Evolutionary conservation across 2,329 filamentous ascomycete species (phyloP).

Genomic region (Coniosporium tulheliwenetii): DNA sequence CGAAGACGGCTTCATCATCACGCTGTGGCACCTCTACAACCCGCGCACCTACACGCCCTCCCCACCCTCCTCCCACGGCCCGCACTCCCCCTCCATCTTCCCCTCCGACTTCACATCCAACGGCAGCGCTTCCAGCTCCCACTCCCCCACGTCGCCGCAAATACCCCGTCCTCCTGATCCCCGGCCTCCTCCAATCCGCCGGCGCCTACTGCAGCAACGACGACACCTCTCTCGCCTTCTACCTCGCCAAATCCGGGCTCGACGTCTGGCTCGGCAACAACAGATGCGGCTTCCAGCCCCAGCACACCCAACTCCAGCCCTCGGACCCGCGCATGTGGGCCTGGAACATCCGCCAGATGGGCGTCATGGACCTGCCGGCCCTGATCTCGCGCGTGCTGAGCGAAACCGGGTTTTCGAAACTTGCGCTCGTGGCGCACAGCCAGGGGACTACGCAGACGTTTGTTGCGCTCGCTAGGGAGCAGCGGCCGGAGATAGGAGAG

Average conservation of each 20-base stretch:
- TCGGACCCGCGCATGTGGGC: constrained; percentile 85
- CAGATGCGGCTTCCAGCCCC: constrained; percentile 68
- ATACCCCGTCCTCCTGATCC: constrained; percentile 76
- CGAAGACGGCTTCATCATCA: constrained; percentile 83
- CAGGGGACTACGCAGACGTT: constrained; percentile 85
- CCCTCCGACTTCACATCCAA: constrained; percentile 4
- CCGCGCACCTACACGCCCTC: constrained; percentile 53
- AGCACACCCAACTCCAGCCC: constrained; percentile 55
- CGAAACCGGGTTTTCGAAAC: constrained; percentile 69
- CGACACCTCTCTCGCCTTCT: constrained; percentile 80
- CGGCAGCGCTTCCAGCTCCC: constrained; percentile 20
- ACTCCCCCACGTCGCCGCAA: constrained; percentile 32
- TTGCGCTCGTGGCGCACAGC: constrained; percentile 73
- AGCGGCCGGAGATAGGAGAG: constrained; percentile 68
- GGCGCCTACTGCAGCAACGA: constrained; percentile 86
- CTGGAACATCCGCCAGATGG: constrained; percentile 94
- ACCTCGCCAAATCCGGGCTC: constrained; percentile 78
- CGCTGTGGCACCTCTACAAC: constrained; percentile 80
- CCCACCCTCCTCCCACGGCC: constrained; percentile 30
- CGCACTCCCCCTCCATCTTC: constrained; percentile 49
- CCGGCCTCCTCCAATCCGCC: constrained; percentile 74
- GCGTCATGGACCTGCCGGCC: constrained; percentile 72
- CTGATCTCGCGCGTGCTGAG: constrained; percentile 63
- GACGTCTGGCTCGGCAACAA: constrained; percentile 96
- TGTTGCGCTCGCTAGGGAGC: constrained; percentile 77